Evolutionary conservation across 805 yeast genomes (phyloP), one percentile per base, ranked within the genome.

Genomic region (Sungouiozyma intestinalis): DNA sequence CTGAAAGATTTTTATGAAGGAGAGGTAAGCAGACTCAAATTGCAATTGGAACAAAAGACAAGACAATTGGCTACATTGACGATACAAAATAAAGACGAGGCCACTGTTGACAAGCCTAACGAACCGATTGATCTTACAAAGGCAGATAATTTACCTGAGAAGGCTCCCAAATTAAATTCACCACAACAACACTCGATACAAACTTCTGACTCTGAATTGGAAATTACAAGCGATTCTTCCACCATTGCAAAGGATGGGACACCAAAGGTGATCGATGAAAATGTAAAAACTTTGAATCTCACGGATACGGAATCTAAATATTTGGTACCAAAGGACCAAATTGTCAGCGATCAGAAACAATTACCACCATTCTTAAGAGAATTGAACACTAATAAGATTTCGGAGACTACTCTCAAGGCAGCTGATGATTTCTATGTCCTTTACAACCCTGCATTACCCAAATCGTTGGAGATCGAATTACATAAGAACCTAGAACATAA

Each of bases 1-100:
- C 84, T 92, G 74, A 88, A 90, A 66, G 97, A 90, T 57, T 87
- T 88, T 38, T 92, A 90, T 65, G 97, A 90, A 63, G 95, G 85
- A 55, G 97, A 90, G 65, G 83, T 92, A 43, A 69, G 77, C 58
- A 73, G 92, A 52, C 73, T 90, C 63, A 87, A 90, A 63, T 77
- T 79, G 48, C 95, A 87, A 60, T 71, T 90, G 50, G 95, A 86
- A 54, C 76, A 73, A 56, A 72, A 88, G 53, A 94, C 85, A 58
- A 73, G 90, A 60, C 69, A 72, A 53, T 63, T 67, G 34, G 57
- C 61, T 11, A 33, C 76, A 67, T 43, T 74, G 64, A 32, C 44
- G 42, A 72, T 68, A 46, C 72, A 66, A 44, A 24, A 24, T 24
- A n/a, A n/a, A n/a, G n/a, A n/a, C n/a, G n/a, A n/a, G n/a, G n/a